Evolutionary conservation across 345 rosid species (phyloP), one percentile per base, ranked within the genome.

Genomic region (Triadica sebifera): DNA sequence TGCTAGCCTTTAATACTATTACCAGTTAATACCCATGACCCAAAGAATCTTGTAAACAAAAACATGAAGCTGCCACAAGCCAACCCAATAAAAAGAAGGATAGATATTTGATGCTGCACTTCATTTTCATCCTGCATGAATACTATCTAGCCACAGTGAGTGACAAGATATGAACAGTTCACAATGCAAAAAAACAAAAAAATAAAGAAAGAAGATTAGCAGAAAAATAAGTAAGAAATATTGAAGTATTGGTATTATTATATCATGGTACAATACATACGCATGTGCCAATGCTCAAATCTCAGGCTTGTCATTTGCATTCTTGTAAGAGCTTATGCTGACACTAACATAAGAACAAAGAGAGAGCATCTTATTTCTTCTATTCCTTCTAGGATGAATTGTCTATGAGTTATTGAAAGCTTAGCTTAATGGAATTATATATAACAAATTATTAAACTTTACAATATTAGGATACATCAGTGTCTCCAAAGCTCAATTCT

Each of bases 51-150:
- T 12, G 98, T 89, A 77, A 78, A 79, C 67, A 86, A 55, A 78
- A 94, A 85, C 98, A 94, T 87, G 51, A 80, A 67, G 74, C 87
- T 25, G 65, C 98, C 97, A 76, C 93, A 88, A 77, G 81, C 77
- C 86, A 92, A 81, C 22, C 96, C 96, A 6, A 87, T 76, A 82
- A 87, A 93, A 66, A 92, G 90, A 78, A 91, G 85, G 78, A 87
- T 77, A n/a, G 98, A 95, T 78, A 94, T 89, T 82, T 92, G 96
- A 82, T 91, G 97, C 59, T 93, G 98, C 74, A 89, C 97, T 79
- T 87, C 91, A 8, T 84, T 77, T 83, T 85, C 90, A 81, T 89
- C 94, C 98, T 95, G 89, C 88, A 79, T 12, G 62, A 38, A 39
- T 4, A 39, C 15, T 13, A 51, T 29, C 45, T 15, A 70, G 58